Base-by-base conservation (phyloP, 495 filamentous ascomycete genomes). In the Trichoderma erinaceum region DNA sequence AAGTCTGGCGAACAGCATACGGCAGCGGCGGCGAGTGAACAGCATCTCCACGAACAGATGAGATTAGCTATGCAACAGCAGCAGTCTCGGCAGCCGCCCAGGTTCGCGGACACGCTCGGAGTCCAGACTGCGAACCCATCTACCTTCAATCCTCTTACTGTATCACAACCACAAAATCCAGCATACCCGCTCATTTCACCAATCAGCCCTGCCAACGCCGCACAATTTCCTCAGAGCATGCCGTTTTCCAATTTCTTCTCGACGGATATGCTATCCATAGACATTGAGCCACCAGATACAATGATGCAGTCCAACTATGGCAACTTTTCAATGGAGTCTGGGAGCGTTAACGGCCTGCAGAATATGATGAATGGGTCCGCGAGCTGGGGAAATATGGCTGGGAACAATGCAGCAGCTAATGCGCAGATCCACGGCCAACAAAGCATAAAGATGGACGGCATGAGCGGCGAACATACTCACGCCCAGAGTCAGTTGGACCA, bases 231-330 rank as follows among this genome's bases (percentile, higher is more conserved):
- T 56, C 78, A 78, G 27, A 76, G 76, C 38, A 74, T 75, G 58
- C 75, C 73, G 41, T 52, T 74, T 69, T 44, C 78, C 67, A 52
- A 78, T 68, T 74, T 84, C 64, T 85, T 78, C 79, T 82, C 80
- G 68, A 81, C 66, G 68, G 78, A 82, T 61, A 70, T 81, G 2
- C 77, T 83, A 56, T 73, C 75, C 23, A 70, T 82, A 25, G 75
- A 82, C 65, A 74, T 81, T 16, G 78, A 75, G 41, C 78, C 84
- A 46, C 76, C 75, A 25, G 74, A 75, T 63, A 73, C 73, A 0
- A 75, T 79, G n/a, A 64, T 85, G 65, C 90, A 92, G 71, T 86
- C 93, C 64, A 88, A 92, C 15, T 91, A 91, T 70, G 88, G 88
- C 68, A 90, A 89, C 0, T 93, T 92, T 71, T 86, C 84, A 27